Conservation (phyloP, 2,329 filamentous ascomycete genomes). For the Colletotrichum abscissum region DNA sequence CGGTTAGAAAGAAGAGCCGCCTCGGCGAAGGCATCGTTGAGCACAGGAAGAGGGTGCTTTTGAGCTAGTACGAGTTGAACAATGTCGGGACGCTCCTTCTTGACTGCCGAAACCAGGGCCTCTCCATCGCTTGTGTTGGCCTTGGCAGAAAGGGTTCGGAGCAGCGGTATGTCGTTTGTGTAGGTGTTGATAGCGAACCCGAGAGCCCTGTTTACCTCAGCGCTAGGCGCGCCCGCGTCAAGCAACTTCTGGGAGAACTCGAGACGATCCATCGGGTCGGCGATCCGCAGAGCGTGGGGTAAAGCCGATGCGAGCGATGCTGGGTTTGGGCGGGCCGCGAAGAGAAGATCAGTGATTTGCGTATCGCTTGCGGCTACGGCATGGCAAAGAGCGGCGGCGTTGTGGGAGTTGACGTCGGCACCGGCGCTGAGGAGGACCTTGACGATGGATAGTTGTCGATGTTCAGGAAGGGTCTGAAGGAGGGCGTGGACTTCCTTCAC, state of each 20-base stretch:
- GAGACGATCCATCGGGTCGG: slow-evolving; percentile 62
- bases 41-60: slow-evolving; percentile 50
- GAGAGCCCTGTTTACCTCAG: slow-evolving; percentile 63
- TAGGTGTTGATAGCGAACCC: slow-evolving; percentile 61
- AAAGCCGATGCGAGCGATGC: slow-evolving; percentile 61
- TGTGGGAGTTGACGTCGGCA: slow-evolving; percentile 65
- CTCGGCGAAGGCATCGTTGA: slow-evolving; percentile 56
- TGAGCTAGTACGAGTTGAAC: slow-evolving; percentile 56
- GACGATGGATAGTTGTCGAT: slow-evolving; percentile 56
- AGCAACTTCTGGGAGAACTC: slow-evolving; percentile 62
- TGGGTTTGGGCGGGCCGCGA: slow-evolving; percentile 53
- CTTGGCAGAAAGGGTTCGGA: slow-evolving; percentile 55
- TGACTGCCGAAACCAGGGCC: slow-evolving; percentile 58
- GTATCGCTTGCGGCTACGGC: slow-evolving; percentile 60
- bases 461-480: slow-evolving; percentile 48
- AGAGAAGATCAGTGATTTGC: slow-evolving; percentile 60
- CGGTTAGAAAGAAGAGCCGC: slow-evolving; percentile 55
- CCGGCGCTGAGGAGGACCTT: slow-evolving; percentile 60
- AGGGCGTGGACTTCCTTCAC: slow-evolving; percentile 62
- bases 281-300: slow-evolving; percentile 63
- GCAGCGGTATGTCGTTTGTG: slow-evolving; percentile 60
- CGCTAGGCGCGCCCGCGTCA: slow-evolving; percentile 58
- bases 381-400: slow-evolving; percentile 61
- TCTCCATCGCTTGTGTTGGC: slow-evolving; percentile 64
- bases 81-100: slow-evolving; percentile 56